Percentiles rank a stretch among this genome's conserved stretches.
Evolutionary conservation across 148 eudicot genomes (phyloP).

Genomic region (Diospyros kaki): DNA sequence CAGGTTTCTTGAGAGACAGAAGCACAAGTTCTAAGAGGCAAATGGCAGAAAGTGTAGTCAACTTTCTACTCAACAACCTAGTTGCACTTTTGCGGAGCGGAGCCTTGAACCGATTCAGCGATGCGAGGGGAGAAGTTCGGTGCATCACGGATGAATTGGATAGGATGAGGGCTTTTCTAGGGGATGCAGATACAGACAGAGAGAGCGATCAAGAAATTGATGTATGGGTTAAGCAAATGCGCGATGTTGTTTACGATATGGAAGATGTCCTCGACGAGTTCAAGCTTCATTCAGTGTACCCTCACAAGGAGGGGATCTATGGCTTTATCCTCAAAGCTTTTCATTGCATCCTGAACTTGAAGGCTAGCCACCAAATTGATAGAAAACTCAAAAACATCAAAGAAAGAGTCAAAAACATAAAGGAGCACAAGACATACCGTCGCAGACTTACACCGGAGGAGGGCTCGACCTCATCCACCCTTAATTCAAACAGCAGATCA

Average conservation of each 20-base stretch:
- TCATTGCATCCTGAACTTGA: not conserved
- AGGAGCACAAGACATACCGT: not conserved
- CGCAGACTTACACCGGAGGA: not conserved
- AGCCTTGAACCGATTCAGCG: not conserved
- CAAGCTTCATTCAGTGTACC: not conserved
- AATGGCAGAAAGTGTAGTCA: constrained; percentile 33
- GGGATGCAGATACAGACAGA: not conserved
- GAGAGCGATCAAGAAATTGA: not conserved
- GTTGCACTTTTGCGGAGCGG: too few species aligned
- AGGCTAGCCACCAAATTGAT: not conserved
- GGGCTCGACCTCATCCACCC: not conserved
- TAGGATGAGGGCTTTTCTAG: not conserved
- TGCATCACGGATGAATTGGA: constrained; percentile 4
- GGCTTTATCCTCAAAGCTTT: not conserved
- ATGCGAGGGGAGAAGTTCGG: not conserved
- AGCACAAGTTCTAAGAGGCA: not conserved
- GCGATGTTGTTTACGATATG: not conserved
- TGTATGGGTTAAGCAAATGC: constrained; percentile 9
- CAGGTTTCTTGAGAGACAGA: too few species aligned
- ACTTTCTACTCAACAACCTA: constrained; percentile 18
- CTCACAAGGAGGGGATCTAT: not conserved
- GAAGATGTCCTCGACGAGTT: constrained; percentile 1
- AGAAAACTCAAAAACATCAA: not conserved
- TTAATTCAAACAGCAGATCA: not conserved
- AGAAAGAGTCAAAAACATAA: not conserved